Base-by-base conservation (phyloP, 305 asterid species). In the Lippia alba region DNA sequence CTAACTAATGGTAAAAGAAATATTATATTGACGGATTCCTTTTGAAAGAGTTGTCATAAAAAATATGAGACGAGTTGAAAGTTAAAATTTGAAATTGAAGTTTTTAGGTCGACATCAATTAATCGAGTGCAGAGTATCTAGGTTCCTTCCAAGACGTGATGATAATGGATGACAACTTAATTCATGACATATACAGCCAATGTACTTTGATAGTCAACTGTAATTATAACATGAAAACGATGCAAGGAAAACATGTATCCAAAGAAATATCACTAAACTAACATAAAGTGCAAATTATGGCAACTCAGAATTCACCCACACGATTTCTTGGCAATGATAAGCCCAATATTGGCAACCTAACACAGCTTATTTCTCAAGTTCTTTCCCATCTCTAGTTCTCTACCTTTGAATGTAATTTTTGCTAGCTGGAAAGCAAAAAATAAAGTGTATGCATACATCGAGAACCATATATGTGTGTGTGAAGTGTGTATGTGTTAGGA, bases 361-460 rank as follows among this genome's bases (percentile, higher is more conserved):
- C 60, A 69, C 68, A 9, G n/a, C 79, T 78, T 74, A 53, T 34
- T 56, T 54, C 6, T 60, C 50, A 78, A 64, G 82, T 48, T 75
- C 3, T 63, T 61, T 64, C 34, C 61, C 46, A 55, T 57, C 24
- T 8, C 51, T 32, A 58, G 36, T 46, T 57, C 24, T 8, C 51
- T 32, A 58, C 61, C 70, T 78, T 68, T 73, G 50, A 19, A 41
- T 69, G 41, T 51, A 73, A 74, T 70, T 58, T 55, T 75, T 69
- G 73, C 74, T 51, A 74, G 76, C 74, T 78, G 82, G 74, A 78
- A 78, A 72, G 72, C 64, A 20, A 33, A 64, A 6, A 65, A 45
- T n/a, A 30, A 14, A 48, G 66, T 9, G 39, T 2, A 60, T 58
- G n/a, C 14, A 30, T 14, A 1, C 5, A 53, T 24, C 2, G 30